Evolutionary conservation across 73 alveolate genomes (phyloP), one percentile per base, ranked within the genome.

Genomic region (Blepharisma stoltei): DNA sequence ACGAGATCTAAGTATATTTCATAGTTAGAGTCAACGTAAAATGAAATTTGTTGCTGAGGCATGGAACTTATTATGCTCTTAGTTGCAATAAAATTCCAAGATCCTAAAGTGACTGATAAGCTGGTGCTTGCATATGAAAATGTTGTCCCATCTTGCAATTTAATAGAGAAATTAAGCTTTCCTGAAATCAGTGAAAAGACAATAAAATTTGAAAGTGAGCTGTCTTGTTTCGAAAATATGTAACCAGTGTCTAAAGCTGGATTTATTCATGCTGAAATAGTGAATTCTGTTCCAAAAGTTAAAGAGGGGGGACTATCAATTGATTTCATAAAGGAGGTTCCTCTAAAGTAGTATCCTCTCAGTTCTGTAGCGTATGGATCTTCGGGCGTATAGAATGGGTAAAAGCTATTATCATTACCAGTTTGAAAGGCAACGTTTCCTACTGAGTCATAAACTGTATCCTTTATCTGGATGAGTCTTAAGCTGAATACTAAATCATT

Each of bases 271-370:
- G 48, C 14, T 25, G 73, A 60, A 60, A 60, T 0, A 25, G 73
- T 60, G 4, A 60, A 25, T 9, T 14, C 73, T 60, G 73, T 4
- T 8, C 48, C 11, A 2, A 60, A 60, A 0, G 45, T 60, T 25
- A 60, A 20, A 60, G 45, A 25, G 0, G 48, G 14, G 2, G 73
- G 3, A 20, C 6, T 2, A 38, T 25, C 46, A 11, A 18, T 60
- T 14, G 37, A 60, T 8, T 60, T 60, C 73, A 60, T 60, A 25
- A 20, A 60, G 23, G 73, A 60, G 5, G 73, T 9, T 60, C 73
- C 73, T 25, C 18, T 60, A 25, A 60, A 60, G 5, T 60, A 60
- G 23, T 60, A 60, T 0, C 73, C 73, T 20, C 73, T n/a, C 3
- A 32, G 3, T 14, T n/a, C 3, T 14, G 49, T 5, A 38, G 73